Evolutionary conservation across 352 stramenopile species (phyloP).

Genomic region (Sclerospora graminicola): DNA sequence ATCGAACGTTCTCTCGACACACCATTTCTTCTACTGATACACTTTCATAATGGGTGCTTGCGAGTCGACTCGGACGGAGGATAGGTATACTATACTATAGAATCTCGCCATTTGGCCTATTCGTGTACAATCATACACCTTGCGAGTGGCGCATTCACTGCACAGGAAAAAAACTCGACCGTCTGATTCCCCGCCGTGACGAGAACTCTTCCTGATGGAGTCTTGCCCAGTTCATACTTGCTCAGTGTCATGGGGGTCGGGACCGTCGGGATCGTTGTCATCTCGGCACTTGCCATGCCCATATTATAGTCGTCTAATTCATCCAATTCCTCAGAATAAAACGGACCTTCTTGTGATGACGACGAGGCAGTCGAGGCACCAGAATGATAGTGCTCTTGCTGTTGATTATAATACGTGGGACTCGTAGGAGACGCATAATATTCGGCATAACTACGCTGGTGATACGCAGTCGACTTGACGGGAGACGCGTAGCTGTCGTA

Average conservation of each 20-base stretch:
- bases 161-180: conserved; percentile 77
- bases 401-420: conserved; percentile 39
- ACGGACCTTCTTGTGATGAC: conserved; percentile 58
- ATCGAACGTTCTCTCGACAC: too few species aligned
- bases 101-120: conserved; percentile 29
- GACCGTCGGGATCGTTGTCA: conserved; percentile 70
- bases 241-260: conserved; percentile 59
- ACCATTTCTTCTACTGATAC: too few species aligned
- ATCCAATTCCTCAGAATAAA: conserved; percentile 67
- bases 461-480: conserved; percentile 21
- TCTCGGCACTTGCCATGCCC: conserved; percentile 41
- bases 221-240: conserved; percentile 71
- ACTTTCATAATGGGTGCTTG: too few species aligned
- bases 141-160: conserved; percentile 58
- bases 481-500: conserved; percentile 28
- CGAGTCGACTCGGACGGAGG: too few species aligned
- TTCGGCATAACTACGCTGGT: conserved; percentile 22
- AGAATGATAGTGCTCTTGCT: conserved; percentile 63
- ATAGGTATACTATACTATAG: too few species aligned
- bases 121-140: conserved; percentile 57
- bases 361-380: conserved; percentile 71
- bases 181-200: conserved; percentile 74
- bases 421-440: conserved; percentile 33
- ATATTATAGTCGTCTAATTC: conserved; percentile 57
- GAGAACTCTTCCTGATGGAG: conserved; percentile 63